phyloP scores from a whole-genome alignment of 2,329 filamentous ascomycete genomes.

The Cadophora sp. region DNA sequence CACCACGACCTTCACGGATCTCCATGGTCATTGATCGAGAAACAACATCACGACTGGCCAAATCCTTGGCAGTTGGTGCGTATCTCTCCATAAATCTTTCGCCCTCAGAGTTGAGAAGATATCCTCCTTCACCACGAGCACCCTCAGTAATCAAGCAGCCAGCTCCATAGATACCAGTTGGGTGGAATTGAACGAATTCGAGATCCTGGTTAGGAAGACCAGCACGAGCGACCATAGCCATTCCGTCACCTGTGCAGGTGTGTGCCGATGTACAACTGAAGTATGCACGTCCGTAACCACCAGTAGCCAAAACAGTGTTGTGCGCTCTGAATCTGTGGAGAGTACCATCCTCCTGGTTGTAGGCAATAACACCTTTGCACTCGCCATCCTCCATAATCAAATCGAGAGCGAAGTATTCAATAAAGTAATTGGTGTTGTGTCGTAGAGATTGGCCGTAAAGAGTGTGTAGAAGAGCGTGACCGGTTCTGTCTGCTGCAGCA shows the following conservation, averaged over 20 bases:
- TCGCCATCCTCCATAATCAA: slow-evolving; percentile 97
- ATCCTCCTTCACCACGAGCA: slow-evolving; percentile 96
- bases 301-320: slow-evolving; percentile 95
- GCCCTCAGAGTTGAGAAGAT: slow-evolving; percentile 95
- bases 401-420: slow-evolving; percentile 97
- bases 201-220: slow-evolving; percentile 99
- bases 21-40: slow-evolving; percentile 98
- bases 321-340: slow-evolving; percentile 96
- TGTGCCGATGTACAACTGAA: slow-evolving; percentile 98
- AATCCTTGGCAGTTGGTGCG: slow-evolving; percentile 96
- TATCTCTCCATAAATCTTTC: slow-evolving; percentile 99
- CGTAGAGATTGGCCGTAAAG: slow-evolving; percentile 96
- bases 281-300: slow-evolving; percentile 97
- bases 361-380: slow-evolving; percentile 95
- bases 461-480: slow-evolving; percentile 96
- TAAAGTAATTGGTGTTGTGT: slow-evolving; percentile 99
- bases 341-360: slow-evolving; percentile 98
- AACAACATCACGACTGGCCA: slow-evolving; percentile 94
- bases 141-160: slow-evolving; percentile 98
- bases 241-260: slow-evolving; percentile 98
- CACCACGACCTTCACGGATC: slow-evolving; percentile 96
- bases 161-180: slow-evolving; percentile 98
- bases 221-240: slow-evolving; percentile 98
- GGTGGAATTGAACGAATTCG: slow-evolving; percentile 99
- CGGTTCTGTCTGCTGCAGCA: slow-evolving; percentile 94